phyloP scores from a whole-genome alignment of 192 early-diverging fungal genomes.

The Entomortierella lignicola region DNA sequence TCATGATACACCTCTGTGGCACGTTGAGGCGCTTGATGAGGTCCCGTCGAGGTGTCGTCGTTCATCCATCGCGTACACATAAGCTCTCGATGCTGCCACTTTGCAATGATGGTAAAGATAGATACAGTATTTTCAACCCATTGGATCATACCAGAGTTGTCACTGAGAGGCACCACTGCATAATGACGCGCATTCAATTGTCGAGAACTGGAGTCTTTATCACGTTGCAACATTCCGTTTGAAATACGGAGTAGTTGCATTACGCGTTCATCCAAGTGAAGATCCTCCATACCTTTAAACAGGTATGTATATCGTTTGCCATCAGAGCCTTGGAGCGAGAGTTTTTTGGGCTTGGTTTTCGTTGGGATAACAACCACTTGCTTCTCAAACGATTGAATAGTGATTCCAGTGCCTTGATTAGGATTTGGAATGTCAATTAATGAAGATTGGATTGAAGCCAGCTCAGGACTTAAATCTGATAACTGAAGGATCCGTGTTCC shows the following conservation, averaged over 20 bases:
- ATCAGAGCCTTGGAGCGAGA: slow-evolving; percentile 70
- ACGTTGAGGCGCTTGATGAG: slow-evolving; percentile 50
- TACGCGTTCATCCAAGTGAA: slow-evolving; percentile 92
- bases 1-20: slow-evolving; percentile 84
- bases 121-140: slow-evolving; percentile 90
- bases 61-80: slow-evolving; percentile 51
- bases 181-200: slow-evolving; percentile 60
- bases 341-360: slow-evolving; percentile 94
- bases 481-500: slow-evolving; percentile 67
- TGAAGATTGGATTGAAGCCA: slow-evolving; percentile 59
- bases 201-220: slow-evolving; percentile 56
- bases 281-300: slow-evolving; percentile 93
- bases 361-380: slow-evolving; percentile 74
- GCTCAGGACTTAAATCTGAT: slow-evolving; percentile 68
- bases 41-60: slow-evolving; percentile 38
- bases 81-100: slow-evolving; percentile 81
- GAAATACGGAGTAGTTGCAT: slow-evolving; percentile 81
- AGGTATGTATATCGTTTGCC: slow-evolving; percentile 76
- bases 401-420: slow-evolving; percentile 35
- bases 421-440: slow-evolving; percentile 70
- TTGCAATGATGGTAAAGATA: slow-evolving; percentile 81
- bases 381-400: slow-evolving; percentile 64
- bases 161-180: slow-evolving; percentile 89
- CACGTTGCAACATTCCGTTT: slow-evolving; percentile 70
- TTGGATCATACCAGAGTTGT: slow-evolving; percentile 92